A percentile compares a stretch with the other conserved stretches of the same genome.
phyloP scores from a whole-genome alignment of 305 asterid genomes.

The Plantago rigida region DNA sequence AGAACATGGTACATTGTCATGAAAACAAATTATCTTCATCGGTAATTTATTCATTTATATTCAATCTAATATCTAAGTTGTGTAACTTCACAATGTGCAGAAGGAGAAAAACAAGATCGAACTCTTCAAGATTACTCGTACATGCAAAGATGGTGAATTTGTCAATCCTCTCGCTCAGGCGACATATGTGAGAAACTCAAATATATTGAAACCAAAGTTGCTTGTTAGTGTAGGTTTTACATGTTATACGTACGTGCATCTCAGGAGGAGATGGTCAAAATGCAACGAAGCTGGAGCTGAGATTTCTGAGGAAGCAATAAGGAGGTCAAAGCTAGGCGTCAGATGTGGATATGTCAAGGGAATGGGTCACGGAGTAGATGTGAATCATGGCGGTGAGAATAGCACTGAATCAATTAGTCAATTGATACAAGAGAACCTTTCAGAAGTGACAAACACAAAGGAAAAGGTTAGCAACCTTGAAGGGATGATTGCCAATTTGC shows the following conservation, averaged over 20 bases:
- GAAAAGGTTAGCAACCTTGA: conserved; percentile 8
- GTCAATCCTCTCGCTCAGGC: conserved; percentile 5
- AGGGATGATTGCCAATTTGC: conserved; percentile 3
- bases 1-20: neutral
- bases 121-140: conserved; percentile 8
- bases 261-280: conserved; percentile 7
- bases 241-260: neutral
- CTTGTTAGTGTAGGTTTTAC: neutral
- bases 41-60: too few relatives aligned
- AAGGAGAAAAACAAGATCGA: conserved; percentile 7
- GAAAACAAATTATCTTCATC: too few relatives aligned
- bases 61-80: neutral
- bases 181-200: conserved; percentile 6
- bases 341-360: conserved; percentile 5
- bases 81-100: neutral
- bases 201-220: neutral
- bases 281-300: neutral
- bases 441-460: conserved; percentile 1
- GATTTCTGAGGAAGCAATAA: conserved; percentile 6
- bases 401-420: neutral
- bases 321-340: conserved; percentile 1
- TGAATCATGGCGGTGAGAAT: neutral
- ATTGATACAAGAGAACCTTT: neutral
- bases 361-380: conserved; percentile 3
- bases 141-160: conserved; percentile 5